Conservation (phyloP, 1,284 basidiomycete species). For the Coriolopsis trogii region DNA sequence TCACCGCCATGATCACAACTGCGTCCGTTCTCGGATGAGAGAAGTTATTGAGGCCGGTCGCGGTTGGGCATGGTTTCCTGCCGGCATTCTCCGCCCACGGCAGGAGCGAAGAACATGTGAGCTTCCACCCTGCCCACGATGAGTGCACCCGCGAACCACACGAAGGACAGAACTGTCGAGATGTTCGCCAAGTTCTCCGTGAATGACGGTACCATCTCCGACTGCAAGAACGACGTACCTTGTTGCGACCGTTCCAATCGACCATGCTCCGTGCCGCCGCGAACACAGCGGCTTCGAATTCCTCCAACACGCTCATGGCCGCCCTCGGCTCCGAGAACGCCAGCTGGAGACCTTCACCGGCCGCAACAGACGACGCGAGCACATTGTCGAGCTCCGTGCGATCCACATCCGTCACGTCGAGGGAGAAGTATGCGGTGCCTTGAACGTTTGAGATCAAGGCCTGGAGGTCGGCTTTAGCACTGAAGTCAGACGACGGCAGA, state of each 20-base stretch:
- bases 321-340: conserved; percentile 73
- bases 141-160: conserved; percentile 87
- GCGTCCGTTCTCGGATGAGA: conserved; percentile 87
- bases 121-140: conserved; percentile 96
- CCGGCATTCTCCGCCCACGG: conserved; percentile 69
- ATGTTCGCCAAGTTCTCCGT: conserved; percentile 12
- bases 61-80: conserved; percentile 67
- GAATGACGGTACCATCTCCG: conserved; percentile 3
- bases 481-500: conserved; percentile 66
- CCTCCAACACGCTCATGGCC: conserved; percentile 56
- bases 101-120: conserved; percentile 75
- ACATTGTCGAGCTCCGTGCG: conserved; percentile 47
- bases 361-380: conserved; percentile 39
- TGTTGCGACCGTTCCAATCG: conserved; percentile 90
- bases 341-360: conserved; percentile 42
- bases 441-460: conserved; percentile 60
- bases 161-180: conserved; percentile 82
- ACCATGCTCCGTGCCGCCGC: conserved; percentile 79
- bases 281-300: conserved; percentile 72
- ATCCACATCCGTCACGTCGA: conserved; percentile 68
- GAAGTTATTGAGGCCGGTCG: conserved; percentile 86
- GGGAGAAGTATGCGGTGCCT: conserved; percentile 79
- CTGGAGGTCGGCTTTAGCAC: conserved; percentile 37
- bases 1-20: conserved; percentile 91
- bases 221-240: conserved; percentile 46